These are phyloP conservation scores for Ilyonectria sp. DNA, from an alignment of 2,329 filamentous ascomycete species.

Conservation along the genomic window DNA sequence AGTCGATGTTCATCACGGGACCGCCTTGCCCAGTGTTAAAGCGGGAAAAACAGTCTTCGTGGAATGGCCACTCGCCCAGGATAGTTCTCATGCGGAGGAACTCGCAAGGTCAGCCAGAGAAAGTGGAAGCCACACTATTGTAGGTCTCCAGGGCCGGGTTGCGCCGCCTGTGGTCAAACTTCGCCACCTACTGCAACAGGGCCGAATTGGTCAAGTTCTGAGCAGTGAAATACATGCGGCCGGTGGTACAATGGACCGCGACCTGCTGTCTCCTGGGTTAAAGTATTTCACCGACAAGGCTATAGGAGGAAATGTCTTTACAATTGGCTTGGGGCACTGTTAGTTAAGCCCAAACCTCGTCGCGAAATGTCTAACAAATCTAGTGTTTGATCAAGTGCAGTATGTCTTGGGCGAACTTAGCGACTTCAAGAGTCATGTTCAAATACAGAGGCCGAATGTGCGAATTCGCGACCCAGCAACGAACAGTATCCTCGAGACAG, in stretches of 20 bases:
- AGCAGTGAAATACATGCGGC: slow-evolving; percentile 62
- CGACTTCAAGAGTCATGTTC: slow-evolving; percentile 57
- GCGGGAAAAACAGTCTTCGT: slow-evolving; percentile 69
- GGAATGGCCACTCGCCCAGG: slow-evolving; percentile 71
- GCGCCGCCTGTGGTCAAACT: slow-evolving; percentile 62
- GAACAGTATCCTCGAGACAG: slow-evolving; percentile 51
- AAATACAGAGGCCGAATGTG: slow-evolving; percentile 61
- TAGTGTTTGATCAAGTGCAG: slow-evolving; percentile 63
- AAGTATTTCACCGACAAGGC: slow-evolving; percentile 65
- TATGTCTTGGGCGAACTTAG: slow-evolving; percentile 62
- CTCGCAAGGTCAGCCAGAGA: slow-evolving; percentile 55
- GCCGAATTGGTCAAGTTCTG: slow-evolving; percentile 66
- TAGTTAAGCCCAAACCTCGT: slow-evolving; percentile 30
- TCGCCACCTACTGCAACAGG: slow-evolving; percentile 59
- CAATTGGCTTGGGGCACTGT: slow-evolving; percentile 61
- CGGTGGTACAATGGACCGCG: slow-evolving; percentile 55
- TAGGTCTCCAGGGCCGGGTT: slow-evolving; percentile 67
- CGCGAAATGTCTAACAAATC: slow-evolving; percentile 5
- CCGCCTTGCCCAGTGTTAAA: slow-evolving; percentile 61
- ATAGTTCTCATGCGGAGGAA: slow-evolving; percentile 57
- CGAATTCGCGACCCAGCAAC: slow-evolving; percentile 52
- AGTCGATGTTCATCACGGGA: slow-evolving; percentile 66
- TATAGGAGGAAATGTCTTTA: slow-evolving; percentile 62
- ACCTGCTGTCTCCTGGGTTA: slow-evolving; percentile 52
- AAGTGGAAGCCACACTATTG: slow-evolving; percentile 57